Base-by-base conservation (phyloP, 1,139 yeast species). In the Meyerozyma elateridarum region DNA sequence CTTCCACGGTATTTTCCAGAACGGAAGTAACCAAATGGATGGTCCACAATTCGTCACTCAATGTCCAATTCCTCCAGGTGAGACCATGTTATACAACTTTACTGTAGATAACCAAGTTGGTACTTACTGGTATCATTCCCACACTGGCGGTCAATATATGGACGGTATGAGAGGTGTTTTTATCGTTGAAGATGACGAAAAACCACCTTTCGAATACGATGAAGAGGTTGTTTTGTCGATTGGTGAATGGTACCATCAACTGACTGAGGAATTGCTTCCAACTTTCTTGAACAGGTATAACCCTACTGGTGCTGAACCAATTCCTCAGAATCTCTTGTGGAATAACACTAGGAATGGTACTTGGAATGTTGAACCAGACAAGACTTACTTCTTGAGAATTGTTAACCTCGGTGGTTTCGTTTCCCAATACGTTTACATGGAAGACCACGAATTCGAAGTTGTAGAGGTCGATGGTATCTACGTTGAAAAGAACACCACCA, bases 271-370 rank as follows among this genome's bases (percentile, higher is more conserved):
- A 14, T 66, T 88, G 44, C 60, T 70, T 40, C 58, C 69, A 9
- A 46, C 51, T 13, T 88, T 88, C 61, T 53, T 85, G 62, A 73
- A 66, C 43, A 59, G 82, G 41, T 81, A 72, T 62, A 89, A 89
- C 59, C 97, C 97, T 29, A 85, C 96, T 5, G 97, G 97, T 42
- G 96, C 96, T 21, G 97, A 89, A 59, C 97, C 97, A 27, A 76
- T 89, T 46, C 97, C 97, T 3, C 79, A 82, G 48, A 79, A 78
- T 52, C 54, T 83, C 44, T 64, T 87, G 48, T 71, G 87, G 58
- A 88, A 89, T 62, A 87, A 88, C 51, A 77, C 93, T 6, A 75
- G 69, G 52, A 81, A 83, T 56, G 64, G 66, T 37, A 75, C 87
- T 12, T 76, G 88, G 77, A 42, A 60, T 7, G 93, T 89, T 28